A percentile compares a stretch with the other conserved stretches of the same genome.
Conservation (phyloP, 352 stramenopile species). For the Pythium folliculosum region DNA sequence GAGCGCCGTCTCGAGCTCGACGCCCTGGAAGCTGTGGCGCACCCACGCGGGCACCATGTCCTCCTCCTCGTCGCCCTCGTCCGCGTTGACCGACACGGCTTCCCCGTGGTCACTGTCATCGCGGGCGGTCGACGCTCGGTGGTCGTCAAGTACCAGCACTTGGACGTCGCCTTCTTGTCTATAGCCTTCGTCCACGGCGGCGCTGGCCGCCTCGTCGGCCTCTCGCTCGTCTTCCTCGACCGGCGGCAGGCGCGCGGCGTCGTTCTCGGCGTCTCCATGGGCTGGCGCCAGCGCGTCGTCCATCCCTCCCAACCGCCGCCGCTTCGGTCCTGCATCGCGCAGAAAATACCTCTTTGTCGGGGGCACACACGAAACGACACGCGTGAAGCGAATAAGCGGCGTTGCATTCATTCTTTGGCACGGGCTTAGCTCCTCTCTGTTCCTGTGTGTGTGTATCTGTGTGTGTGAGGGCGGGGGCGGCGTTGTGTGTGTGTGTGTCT, state of each 20-base stretch:
- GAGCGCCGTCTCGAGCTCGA: neutral
- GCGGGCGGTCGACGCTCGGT: too few relatives aligned
- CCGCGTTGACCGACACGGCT: neutral
- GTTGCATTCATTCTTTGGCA: slow-evolving; percentile 1
- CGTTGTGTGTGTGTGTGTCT: slow-evolving; percentile 1
- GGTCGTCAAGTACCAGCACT: neutral
- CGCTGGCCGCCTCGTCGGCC: neutral
- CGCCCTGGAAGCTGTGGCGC: neutral
- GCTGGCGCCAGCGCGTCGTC: neutral
- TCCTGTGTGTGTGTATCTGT: slow-evolving; percentile 17
- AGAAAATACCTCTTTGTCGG: neutral
- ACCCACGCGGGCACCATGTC: slow-evolving; percentile 4
- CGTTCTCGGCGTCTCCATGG: neutral
- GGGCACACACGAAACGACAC: slow-evolving; percentile 6
- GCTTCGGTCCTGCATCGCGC: neutral
- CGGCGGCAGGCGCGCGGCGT: neutral
- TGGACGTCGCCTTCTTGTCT: neutral
- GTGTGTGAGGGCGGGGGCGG: neutral
- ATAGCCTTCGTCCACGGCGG: neutral
- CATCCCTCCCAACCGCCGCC: neutral
- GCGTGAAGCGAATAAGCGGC: neutral
- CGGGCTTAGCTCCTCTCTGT: neutral
- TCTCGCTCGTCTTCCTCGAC: too few relatives aligned
- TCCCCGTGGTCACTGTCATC: neutral
- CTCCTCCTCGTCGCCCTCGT: neutral